A percentile compares a stretch with the other conserved stretches of the same genome.
Evolutionary conservation across 345 rosid genomes (phyloP).

Genomic region (Rhizophora mangle): DNA sequence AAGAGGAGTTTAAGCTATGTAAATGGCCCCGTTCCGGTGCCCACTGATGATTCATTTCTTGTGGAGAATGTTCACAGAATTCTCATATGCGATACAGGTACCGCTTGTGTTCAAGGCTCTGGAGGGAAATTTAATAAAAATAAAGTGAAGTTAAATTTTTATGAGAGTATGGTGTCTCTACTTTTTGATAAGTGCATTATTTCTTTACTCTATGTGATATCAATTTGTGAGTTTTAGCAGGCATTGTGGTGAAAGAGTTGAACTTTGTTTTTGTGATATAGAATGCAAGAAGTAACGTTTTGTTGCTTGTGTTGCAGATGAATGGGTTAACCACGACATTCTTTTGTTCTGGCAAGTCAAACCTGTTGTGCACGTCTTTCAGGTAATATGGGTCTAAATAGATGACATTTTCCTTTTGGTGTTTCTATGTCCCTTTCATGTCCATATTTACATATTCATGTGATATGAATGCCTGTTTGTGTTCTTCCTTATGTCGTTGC

Average conservation of each 20-base stretch:
- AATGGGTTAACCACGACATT: constrained; percentile 74
- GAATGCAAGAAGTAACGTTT: neutral
- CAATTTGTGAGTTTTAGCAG: too few species aligned
- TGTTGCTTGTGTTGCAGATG: constrained; percentile 47
- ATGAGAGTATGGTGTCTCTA: too few species aligned
- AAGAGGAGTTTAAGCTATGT: constrained; percentile 79
- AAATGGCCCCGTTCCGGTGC: constrained; percentile 81
- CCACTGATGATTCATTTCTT: constrained; percentile 61
- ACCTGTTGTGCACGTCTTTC: constrained; percentile 86
- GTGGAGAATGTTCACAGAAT: constrained; percentile 69
- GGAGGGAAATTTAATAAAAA: neutral
- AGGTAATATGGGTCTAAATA: constrained; percentile 43
- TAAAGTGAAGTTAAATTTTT: neutral
- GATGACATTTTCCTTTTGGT: neutral
- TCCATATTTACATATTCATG: neutral
- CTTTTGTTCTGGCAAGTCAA: constrained; percentile 99
- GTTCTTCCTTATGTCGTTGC: too few species aligned
- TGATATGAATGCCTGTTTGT: neutral
- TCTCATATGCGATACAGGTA: constrained; percentile 78
- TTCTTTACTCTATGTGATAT: too few species aligned
- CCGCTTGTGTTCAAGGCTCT: neutral
- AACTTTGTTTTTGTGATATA: neutral
- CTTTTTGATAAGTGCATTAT: too few species aligned
- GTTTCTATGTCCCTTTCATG: neutral
- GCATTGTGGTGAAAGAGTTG: neutral